Percentiles rank a stretch among this genome's conserved stretches.
Evolutionary conservation across 148 eudicot genomes (phyloP).

Genomic region (Oxyria digyna): DNA sequence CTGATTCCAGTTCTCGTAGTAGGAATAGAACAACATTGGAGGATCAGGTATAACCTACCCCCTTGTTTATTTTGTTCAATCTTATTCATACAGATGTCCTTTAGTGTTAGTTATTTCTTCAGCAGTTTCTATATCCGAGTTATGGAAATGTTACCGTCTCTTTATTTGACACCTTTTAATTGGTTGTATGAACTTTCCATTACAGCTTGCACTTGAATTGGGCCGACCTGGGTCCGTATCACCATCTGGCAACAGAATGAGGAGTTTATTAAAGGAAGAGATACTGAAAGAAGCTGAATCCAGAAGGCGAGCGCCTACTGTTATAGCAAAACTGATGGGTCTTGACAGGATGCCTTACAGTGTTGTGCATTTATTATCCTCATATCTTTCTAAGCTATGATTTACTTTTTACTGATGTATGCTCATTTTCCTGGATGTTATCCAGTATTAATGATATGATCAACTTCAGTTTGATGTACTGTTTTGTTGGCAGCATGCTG

Average conservation of each 20-base stretch:
- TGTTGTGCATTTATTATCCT: too few relatives aligned
- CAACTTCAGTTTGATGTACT: too few relatives aligned
- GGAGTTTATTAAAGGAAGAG: slow-evolving; percentile 56
- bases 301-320: slow-evolving; percentile 41
- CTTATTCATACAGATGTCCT: background rate
- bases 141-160: background rate
- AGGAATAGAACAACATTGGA: slow-evolving; percentile 10
- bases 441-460: too few relatives aligned
- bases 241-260: slow-evolving; percentile 42
- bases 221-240: slow-evolving; percentile 25
- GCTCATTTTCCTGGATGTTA: too few relatives aligned
- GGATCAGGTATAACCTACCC: slow-evolving; percentile 19
- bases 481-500: too few relatives aligned
- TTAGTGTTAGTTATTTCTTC: background rate
- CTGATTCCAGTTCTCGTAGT: slow-evolving; percentile 25
- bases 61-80: background rate
- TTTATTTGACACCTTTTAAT: slow-evolving; percentile 3
- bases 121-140: background rate
- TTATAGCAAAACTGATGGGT: slow-evolving; percentile 87
- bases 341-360: slow-evolving; percentile 73
- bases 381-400: too few relatives aligned
- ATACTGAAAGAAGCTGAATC: slow-evolving; percentile 40
- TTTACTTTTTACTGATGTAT: too few relatives aligned
- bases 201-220: slow-evolving; percentile 31
- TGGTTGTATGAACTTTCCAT: background rate